Evolutionary conservation across 2,329 filamentous ascomycete genomes (phyloP).

Genomic region (Emergomyces africanus): DNA sequence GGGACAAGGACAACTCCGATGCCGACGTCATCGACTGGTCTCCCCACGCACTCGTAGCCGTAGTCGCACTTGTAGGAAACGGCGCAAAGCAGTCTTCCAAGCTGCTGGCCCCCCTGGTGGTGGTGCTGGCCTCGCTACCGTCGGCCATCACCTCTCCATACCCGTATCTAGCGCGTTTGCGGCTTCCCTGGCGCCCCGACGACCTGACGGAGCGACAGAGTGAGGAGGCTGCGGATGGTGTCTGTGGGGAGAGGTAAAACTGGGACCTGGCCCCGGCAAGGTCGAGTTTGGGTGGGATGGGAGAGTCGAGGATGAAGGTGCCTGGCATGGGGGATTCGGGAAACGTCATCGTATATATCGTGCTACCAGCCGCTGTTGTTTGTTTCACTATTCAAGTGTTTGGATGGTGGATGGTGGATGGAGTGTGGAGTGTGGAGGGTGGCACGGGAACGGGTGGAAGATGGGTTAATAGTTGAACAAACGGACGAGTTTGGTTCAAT

Average conservation of each 20-base stretch:
- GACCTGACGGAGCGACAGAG: constrained; percentile 23
- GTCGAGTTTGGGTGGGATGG: constrained; percentile 26
- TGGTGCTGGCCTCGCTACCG: neutral
- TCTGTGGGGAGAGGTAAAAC: constrained; percentile 24
- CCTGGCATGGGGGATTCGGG: constrained; percentile 9
- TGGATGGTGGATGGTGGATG: neutral
- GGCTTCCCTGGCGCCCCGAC: constrained; percentile 5
- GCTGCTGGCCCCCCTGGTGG: neutral
- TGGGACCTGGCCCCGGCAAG: constrained; percentile 25
- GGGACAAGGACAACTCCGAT: constrained; percentile 9
- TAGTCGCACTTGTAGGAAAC: neutral
- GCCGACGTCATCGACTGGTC: constrained; percentile 1
- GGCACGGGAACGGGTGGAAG: too few species aligned
- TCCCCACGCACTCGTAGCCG: neutral
- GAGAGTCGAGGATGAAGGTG: constrained; percentile 24
- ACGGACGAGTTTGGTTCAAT: too few species aligned
- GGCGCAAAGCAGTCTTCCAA: neutral
- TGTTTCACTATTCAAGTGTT: too few species aligned
- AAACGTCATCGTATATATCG: constrained; percentile 2
- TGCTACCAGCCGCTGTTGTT: neutral
- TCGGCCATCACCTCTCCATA: constrained; percentile 3
- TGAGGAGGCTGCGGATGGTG: constrained; percentile 26
- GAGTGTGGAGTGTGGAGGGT: too few species aligned
- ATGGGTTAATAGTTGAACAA: neutral
- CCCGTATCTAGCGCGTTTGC: constrained; percentile 10